Percentiles rank a stretch among this genome's conserved stretches.
phyloP scores from a whole-genome alignment of 164 flowering plant genomes.

The Umbellularia californica region DNA sequence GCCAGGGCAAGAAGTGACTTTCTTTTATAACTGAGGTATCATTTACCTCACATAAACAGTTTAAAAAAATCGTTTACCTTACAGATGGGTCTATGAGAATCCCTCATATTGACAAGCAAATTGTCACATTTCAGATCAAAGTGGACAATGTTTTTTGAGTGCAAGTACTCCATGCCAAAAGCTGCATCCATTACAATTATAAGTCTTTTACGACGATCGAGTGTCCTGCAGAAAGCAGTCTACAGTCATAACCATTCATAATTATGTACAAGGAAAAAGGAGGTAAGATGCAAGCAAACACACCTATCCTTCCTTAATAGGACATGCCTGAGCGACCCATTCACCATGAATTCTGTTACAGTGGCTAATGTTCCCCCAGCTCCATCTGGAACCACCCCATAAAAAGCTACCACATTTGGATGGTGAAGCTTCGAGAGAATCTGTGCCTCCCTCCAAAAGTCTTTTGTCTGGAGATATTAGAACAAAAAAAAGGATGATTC shows the following conservation, averaged over 20 bases:
- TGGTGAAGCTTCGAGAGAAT: slow-evolving; percentile 83
- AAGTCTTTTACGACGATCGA: slow-evolving; percentile 71
- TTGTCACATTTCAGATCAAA: slow-evolving; percentile 92
- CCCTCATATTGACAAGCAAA: slow-evolving; percentile 80
- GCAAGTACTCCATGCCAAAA: slow-evolving; percentile 93
- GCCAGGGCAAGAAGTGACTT: no score
- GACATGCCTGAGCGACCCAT: slow-evolving; percentile 73
- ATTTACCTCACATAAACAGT: no score
- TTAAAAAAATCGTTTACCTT: slow-evolving; percentile 37
- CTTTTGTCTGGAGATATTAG: slow-evolving; percentile 43
- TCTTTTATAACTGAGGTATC: no score
- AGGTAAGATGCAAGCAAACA: slow-evolving; percentile 6
- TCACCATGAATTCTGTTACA: slow-evolving; percentile 80
- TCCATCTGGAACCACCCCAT: slow-evolving; percentile 84
- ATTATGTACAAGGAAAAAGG: not conserved
- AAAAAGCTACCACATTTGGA: slow-evolving; percentile 85
- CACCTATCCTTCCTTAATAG: slow-evolving; percentile 59
- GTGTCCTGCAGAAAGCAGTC: slow-evolving; percentile 39
- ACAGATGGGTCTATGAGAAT: slow-evolving; percentile 77
- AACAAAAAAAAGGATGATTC: not conserved
- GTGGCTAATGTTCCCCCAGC: slow-evolving; percentile 80
- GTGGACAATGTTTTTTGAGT: slow-evolving; percentile 72
- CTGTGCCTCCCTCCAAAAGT: slow-evolving; percentile 86
- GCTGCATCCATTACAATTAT: slow-evolving; percentile 86
- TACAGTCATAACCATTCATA: not conserved